Conservation (phyloP, 2,329 filamentous ascomycete genomes). For the Sporothrix schenckii region DNA sequence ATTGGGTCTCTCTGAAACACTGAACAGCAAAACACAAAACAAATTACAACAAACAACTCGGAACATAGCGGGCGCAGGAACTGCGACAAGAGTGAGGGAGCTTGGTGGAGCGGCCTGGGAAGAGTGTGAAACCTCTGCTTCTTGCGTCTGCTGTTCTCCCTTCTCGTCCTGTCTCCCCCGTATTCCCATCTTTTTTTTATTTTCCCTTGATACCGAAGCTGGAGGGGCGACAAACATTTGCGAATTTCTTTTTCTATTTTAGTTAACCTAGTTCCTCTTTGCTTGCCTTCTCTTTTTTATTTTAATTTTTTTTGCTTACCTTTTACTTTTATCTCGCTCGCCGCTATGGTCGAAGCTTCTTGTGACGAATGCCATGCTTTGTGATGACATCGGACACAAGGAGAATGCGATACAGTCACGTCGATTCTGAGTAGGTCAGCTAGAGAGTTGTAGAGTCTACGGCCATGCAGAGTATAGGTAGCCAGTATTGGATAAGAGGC, state of each 20-base stretch:
- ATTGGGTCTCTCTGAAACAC: conserved; percentile 32
- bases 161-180: not conserved
- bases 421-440: not conserved
- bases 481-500: not conserved
- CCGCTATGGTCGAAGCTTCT: not conserved
- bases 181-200: conserved; percentile 26
- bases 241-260: conserved; percentile 27
- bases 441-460: too few relatives aligned
- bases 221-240: conserved; percentile 31
- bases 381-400: not conserved
- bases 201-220: conserved; percentile 32
- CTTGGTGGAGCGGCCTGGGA: not conserved
- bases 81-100: not conserved
- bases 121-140: conserved; percentile 20
- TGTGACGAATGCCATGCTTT: not conserved
- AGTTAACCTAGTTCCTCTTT: conserved; percentile 27
- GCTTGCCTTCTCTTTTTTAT: conserved; percentile 15
- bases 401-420: not conserved
- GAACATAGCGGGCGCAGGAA: conserved; percentile 28
- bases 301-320: not conserved
- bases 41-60: conserved; percentile 16
- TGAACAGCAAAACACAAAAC: conserved; percentile 28
- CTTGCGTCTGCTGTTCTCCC: not conserved
- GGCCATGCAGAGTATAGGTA: not conserved
- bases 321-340: not conserved